Percentiles rank a stretch among this genome's conserved stretches.
Conservation (phyloP, 2,329 filamentous ascomycete species). For the Exophiala lecanii-corni region DNA sequence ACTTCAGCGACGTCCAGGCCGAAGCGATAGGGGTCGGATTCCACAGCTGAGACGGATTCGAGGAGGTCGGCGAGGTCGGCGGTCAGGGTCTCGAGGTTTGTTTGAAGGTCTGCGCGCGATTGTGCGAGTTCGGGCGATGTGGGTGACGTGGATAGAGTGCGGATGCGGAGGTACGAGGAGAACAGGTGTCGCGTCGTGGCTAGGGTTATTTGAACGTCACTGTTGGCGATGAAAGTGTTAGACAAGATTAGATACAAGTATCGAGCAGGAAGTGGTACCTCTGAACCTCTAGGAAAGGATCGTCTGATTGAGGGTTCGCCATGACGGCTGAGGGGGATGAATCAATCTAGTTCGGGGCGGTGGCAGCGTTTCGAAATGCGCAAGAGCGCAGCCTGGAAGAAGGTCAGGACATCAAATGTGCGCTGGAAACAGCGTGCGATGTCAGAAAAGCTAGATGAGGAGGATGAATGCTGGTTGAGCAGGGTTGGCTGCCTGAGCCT, state of each 20-base stretch:
- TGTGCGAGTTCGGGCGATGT: constrained; percentile 66
- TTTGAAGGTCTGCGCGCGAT: constrained; percentile 69
- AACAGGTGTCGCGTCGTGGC: constrained; percentile 79
- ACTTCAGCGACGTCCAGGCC: constrained; percentile 82
- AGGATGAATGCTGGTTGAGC: too few species aligned
- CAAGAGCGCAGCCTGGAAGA: too few species aligned
- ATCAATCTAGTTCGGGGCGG: not conserved
- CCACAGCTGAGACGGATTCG: constrained; percentile 80
- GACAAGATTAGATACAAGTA: too few species aligned
- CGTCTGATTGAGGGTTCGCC: constrained; percentile 27
- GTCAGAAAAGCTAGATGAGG: too few species aligned
- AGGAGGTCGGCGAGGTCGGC: constrained; percentile 86
- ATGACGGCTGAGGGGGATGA: constrained; percentile 5
- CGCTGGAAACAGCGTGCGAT: too few species aligned
- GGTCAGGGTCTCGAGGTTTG: constrained; percentile 68
- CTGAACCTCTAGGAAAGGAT: constrained; percentile 48
- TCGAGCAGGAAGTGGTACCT: too few species aligned
- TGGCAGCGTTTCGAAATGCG: too few species aligned
- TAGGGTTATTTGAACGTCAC: constrained; percentile 83
- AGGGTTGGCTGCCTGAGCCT: too few species aligned
- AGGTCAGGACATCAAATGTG: too few species aligned
- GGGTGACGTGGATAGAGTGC: constrained; percentile 69
- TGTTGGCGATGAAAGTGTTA: constrained; percentile 36
- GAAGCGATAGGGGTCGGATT: constrained; percentile 80
- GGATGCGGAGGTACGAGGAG: constrained; percentile 91